phyloP scores from a whole-genome alignment of 768 basidiomycete genomes.

The Lepiota brunneoincarnata region DNA sequence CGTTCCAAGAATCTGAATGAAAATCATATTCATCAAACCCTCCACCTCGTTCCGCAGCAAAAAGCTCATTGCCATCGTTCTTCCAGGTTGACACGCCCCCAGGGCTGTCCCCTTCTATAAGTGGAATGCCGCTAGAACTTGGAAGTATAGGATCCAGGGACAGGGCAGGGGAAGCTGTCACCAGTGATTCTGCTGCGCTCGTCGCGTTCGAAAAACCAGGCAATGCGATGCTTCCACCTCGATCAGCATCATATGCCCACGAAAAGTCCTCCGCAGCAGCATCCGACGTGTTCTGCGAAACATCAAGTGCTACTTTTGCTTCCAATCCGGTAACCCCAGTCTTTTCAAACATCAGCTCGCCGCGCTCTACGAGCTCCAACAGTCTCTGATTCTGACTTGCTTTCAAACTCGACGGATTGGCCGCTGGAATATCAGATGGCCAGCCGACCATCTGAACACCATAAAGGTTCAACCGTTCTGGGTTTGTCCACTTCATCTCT shows the following conservation, averaged over 20 bases:
- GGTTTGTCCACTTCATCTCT: slow-evolving; percentile 79
- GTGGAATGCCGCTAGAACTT: neutral
- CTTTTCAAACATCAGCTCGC: slow-evolving; percentile 47
- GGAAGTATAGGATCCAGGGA: neutral
- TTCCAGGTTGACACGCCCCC: neutral
- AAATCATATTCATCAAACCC: slow-evolving; percentile 7
- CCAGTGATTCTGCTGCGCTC: neutral
- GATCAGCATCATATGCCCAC: slow-evolving; percentile 41
- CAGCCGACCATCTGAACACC: slow-evolving; percentile 63
- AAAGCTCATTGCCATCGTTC: neutral
- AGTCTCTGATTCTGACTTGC: slow-evolving; percentile 51
- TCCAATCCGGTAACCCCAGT: slow-evolving; percentile 11
- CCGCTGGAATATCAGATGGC: slow-evolving; percentile 54
- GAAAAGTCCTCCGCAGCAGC: slow-evolving; percentile 34
- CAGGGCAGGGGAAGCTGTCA: neutral
- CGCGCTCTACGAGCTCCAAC: slow-evolving; percentile 45
- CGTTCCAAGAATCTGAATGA: slow-evolving; percentile 1
- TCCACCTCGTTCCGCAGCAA: neutral
- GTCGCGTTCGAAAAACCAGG: neutral
- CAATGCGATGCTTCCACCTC: slow-evolving; percentile 8
- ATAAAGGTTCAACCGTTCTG: slow-evolving; percentile 51
- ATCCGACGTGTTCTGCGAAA: slow-evolving; percentile 11
- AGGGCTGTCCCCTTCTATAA: neutral
- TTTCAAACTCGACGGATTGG: slow-evolving; percentile 62
- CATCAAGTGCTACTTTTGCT: neutral